These are phyloP conservation scores for Aspergillus melleus DNA, from an alignment of 2,329 filamentous ascomycete genomes.

Conservation along the genomic window DNA sequence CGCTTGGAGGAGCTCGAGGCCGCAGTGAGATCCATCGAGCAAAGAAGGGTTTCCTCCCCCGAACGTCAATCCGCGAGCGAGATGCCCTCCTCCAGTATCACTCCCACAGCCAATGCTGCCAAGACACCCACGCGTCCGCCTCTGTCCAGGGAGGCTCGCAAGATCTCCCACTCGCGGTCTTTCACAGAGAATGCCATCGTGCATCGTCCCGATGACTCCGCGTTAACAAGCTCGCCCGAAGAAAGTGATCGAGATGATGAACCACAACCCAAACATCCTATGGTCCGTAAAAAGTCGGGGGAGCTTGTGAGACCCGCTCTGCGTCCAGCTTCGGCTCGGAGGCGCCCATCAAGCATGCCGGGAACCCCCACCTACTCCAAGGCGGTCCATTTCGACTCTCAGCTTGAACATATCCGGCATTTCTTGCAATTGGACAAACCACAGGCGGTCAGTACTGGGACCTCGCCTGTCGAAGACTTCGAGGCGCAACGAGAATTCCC, in stretches of 20 bases:
- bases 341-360: slow-evolving; percentile 92
- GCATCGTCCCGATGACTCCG: slow-evolving; percentile 42
- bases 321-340: slow-evolving; percentile 68
- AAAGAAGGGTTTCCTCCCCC: slow-evolving; percentile 30
- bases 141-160: slow-evolving; percentile 57
- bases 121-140: slow-evolving; percentile 34
- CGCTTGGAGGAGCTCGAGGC: slow-evolving; percentile 70
- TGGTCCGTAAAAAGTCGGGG: slow-evolving; percentile 97
- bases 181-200: slow-evolving; percentile 56
- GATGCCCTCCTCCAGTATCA: slow-evolving; percentile 31
- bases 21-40: slow-evolving; percentile 76
- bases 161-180: slow-evolving; percentile 62
- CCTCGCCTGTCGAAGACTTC: slow-evolving; percentile 85
- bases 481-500: slow-evolving; percentile 89
- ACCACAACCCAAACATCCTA: slow-evolving; percentile 72
- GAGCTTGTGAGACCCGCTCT: slow-evolving; percentile 93
- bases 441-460: slow-evolving; percentile 91
- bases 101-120: slow-evolving; percentile 18
- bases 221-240: slow-evolving; percentile 44
- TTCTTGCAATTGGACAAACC: slow-evolving; percentile 93
- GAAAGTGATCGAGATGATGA: slow-evolving; percentile 61
- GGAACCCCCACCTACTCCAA: slow-evolving; percentile 95
- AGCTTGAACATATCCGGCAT: slow-evolving; percentile 92
- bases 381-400: slow-evolving; percentile 96
- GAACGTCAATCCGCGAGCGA: slow-evolving; percentile 25